A percentile compares a stretch with the other conserved stretches of the same genome.
Evolutionary conservation across 148 eudicot species (phyloP).

Genomic region (Tetragonia tetragonoides): DNA sequence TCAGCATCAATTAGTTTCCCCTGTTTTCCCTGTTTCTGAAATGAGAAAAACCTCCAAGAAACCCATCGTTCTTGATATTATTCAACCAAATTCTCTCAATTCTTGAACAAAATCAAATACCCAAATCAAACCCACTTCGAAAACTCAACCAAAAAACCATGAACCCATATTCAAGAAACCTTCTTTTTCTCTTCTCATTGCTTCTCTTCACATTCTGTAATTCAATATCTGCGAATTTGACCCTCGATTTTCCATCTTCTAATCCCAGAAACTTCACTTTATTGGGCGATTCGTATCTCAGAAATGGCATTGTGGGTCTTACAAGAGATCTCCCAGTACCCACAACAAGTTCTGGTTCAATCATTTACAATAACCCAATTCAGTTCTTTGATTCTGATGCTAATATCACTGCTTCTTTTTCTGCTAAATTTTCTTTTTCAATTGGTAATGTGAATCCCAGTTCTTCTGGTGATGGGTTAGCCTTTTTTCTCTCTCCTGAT

Average conservation of each 20-base stretch:
- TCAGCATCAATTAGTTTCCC: slow-evolving; percentile 3
- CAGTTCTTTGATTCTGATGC: slow-evolving; percentile 44
- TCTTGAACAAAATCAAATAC: slow-evolving; percentile 18
- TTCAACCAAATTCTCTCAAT: slow-evolving; percentile 16
- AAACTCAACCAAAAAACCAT: slow-evolving; percentile 15
- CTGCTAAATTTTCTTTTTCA: slow-evolving; percentile 64
- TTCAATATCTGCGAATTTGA: slow-evolving; percentile 23
- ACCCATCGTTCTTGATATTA: neutral
- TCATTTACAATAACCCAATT: slow-evolving; percentile 60
- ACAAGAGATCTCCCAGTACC: slow-evolving; percentile 66
- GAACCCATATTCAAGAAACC: slow-evolving; percentile 36
- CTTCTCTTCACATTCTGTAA: slow-evolving; percentile 18
- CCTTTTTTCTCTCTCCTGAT: slow-evolving; percentile 71
- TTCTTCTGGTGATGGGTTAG: slow-evolving; percentile 61
- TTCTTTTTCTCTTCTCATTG: slow-evolving; percentile 29
- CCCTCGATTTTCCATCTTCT: slow-evolving; percentile 50
- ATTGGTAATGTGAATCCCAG: slow-evolving; percentile 49
- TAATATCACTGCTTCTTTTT: slow-evolving; percentile 66
- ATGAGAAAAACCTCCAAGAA: slow-evolving; percentile 19
- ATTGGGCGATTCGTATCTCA: slow-evolving; percentile 74
- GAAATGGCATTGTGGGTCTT: slow-evolving; percentile 52
- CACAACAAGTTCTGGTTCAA: slow-evolving; percentile 67
- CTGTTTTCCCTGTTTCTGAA: slow-evolving; percentile 17
- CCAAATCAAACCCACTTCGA: slow-evolving; percentile 13
- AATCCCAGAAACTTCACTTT: slow-evolving; percentile 63